Base-by-base conservation (phyloP, 1,139 yeast species). In the Casaregolazyma lundiana region DNA sequence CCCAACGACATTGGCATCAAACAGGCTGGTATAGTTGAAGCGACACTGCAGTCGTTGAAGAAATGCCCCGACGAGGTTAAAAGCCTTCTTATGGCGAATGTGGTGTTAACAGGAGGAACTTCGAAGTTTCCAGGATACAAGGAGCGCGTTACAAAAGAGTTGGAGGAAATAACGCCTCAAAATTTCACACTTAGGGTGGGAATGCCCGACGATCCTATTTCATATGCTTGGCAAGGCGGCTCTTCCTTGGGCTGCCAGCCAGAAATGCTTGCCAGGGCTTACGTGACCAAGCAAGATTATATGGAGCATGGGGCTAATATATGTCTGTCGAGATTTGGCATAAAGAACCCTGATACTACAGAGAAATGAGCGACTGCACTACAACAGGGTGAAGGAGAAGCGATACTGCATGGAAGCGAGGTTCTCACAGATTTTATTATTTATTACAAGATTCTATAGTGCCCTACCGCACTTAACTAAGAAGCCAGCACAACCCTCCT, bases 61-160 rank as follows among this genome's bases (percentile, higher is more conserved):
- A 70, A 82, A 26, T 75, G 87, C 40, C 96, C 97, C 0, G 87
- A 80, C 53, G 76, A 84, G 2, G 65, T 85, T 2, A 75, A 88
- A 47, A 95, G 96, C 0, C 68, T 94, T 50, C 69, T 94, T 46
- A 80, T 82, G 59, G 82, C 92, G 4, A 92, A 92, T 63, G 80
- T 94, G 13, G 78, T 80, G 22, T 71, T 89, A 7, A 79, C 81
- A 1, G 99, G 99, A 0, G 98, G 98, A 0, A 81, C 84, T 16
- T 72, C 89, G 41, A 77, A 81, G 45, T 61, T 92, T 9, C 78
- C 81, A 0, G 88, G 90, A 44, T 83, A 86, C 54, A 72, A 73
- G 29, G 69, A 74, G 7, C 69, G 98, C 43, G 62, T 92, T 2
- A 43, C 44, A 4, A 17, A 35, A 0, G 75, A 70, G 30, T 53